Evolutionary conservation across 345 rosid genomes (phyloP), one percentile per base, ranked within the genome.

Genomic region (Aurinia saxatilis): DNA sequence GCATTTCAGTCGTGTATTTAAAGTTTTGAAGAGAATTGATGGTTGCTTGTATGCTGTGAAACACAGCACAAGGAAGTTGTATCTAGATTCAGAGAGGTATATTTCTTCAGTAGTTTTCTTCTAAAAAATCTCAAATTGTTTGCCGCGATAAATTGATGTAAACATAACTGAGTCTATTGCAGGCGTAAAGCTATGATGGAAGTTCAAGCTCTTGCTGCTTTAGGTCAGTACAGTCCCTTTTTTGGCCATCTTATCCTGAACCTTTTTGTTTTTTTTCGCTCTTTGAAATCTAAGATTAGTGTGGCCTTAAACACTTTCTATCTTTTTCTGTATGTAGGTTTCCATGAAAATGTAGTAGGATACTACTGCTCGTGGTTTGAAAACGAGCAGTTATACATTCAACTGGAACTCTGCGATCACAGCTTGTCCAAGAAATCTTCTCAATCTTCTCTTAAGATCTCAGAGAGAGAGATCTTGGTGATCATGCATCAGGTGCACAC

Each of bases 161-260:
- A 48, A 35, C 60, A 50, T 57, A 41, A 41, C 19, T 1, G 7
- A 11, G 3, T 25, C 25, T 50, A 69, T 71, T 71, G 71, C 79
- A 90, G 99, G 81, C 81, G 76, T 78, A 88, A 88, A 80, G 98
- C 98, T 78, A 81, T 90, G 72, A 86, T 95, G 96, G 99, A 95
- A 86, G 99, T 88, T 66, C 99, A 95, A 79, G 88, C 95, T 71
- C 76, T 90, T 80, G 99, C 96, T 31, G 98, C 98, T 65, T 66
- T 86, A 75, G 99, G 98, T 93, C 69, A 77, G 76, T 52, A 17
- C 41, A 41, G 39, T 52, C 34, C 60, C 8, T 33, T 35, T 15
- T 35, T 55, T 44, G 0, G 15, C 50, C 57, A 21, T 54, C 33
- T 52, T 45, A 1, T 54, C 63, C 29, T 23, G 41, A 50, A 11